Evolutionary conservation across 1,284 basidiomycete genomes (phyloP), one percentile per base, ranked within the genome.

Genomic region (Ustilago cynodontis): DNA sequence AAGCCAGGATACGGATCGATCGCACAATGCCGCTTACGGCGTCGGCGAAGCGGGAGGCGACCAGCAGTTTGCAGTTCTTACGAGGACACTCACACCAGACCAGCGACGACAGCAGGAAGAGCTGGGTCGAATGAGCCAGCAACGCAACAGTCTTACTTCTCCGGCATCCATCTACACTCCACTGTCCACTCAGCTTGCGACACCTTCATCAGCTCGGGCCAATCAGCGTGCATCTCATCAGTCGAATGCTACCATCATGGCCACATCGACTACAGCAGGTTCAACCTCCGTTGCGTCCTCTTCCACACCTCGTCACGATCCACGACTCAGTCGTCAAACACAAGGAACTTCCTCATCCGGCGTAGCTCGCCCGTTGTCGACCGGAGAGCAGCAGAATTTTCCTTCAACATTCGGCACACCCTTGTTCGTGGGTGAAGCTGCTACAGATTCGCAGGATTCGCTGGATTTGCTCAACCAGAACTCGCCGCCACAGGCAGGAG

Each of bases 41-140:
- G 63, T 71, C 2, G 69, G 69, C 49, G 69, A 71, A 22, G 63
- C 63, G 31, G 63, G 69, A 26, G 59, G 69, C 14, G 41, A 56
- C 10, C 37, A 71, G 8, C 61, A 65, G 20, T 62, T 71, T 35
- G 26, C 49, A 6, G 39, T 55, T 4, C 29, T 65, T 3, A 59
- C 51, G 2, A 49, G 63, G 4, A 71, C 59, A 18, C 69, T 61
- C 31, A 52, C 45, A 7, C 50, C 63, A 4, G 49, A 58, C 5
- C 69, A 71, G 35, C 53, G 39, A 5, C 59, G 37, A 3, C 63
- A 71, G 35, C 62, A 65, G 43, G 39, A 65, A 37, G 69, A 71
- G 50, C 57, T 65, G 6, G 62, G 35, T 11, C 49, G 62, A 11
- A 71, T 71, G 58, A 65, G 51, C 59, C 59, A 65, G 43, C 59